Conservation (phyloP, 768 basidiomycete genomes). For the Cystobasidium tubakii region DNA sequence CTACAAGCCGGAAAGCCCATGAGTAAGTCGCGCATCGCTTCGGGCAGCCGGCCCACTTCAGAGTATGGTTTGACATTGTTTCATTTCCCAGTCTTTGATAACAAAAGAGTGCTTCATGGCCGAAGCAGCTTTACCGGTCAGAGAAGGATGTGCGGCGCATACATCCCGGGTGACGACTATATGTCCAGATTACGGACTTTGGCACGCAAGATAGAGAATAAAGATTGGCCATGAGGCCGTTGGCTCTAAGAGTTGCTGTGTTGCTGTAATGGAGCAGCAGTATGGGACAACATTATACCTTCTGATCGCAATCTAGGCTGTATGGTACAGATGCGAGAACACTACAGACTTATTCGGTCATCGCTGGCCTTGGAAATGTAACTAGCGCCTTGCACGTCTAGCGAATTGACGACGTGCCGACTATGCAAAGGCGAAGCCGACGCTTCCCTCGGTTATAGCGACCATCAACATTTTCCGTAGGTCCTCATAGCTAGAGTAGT, state of each 20-base stretch:
- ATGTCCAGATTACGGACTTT: conserved; percentile 60
- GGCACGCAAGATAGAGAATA: conserved; percentile 38
- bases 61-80: too few relatives aligned
- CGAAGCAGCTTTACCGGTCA: conserved; percentile 82
- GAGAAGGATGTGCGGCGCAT: conserved; percentile 91
- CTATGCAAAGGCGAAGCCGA: conserved; percentile 32
- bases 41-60: too few relatives aligned
- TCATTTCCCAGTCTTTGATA: conserved; percentile 72
- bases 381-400: too few relatives aligned
- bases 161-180: conserved; percentile 86
- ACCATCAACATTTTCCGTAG: conserved; percentile 80
- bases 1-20: conserved; percentile 80
- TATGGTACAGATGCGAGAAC: neutral
- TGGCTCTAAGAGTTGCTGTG: neutral
- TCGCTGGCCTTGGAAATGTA: too few relatives aligned
- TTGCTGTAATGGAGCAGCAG: neutral
- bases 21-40: conserved; percentile 56
- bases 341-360: too few relatives aligned
- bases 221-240: conserved; percentile 14
- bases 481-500: conserved; percentile 93
- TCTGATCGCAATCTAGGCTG: neutral
- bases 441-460: conserved; percentile 70
- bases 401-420: too few relatives aligned
- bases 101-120: conserved; percentile 88
- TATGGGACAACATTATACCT: neutral